A percentile compares a stretch with the other conserved stretches of the same genome.
Evolutionary conservation across 139 green algal genomes (phyloP).

Genomic region (Micractinium conductrix): DNA sequence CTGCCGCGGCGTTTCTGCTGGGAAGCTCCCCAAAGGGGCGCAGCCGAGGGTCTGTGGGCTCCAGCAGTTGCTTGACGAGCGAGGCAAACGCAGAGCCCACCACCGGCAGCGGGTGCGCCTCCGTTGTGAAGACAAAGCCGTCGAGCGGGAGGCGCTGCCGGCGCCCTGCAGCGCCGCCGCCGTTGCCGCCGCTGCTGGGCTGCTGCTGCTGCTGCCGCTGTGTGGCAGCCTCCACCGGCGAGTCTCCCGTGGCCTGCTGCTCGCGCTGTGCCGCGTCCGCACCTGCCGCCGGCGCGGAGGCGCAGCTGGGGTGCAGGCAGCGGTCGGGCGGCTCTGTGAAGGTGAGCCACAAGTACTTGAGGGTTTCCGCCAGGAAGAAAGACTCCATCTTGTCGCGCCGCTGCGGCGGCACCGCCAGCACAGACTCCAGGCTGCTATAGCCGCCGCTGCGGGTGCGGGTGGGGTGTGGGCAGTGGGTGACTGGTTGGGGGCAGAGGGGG

Average conservation of each 20-base stretch:
- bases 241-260: background rate
- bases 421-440: constrained; percentile 67
- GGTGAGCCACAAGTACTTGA: constrained; percentile 91
- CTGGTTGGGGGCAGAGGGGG: no score
- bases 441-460: constrained; percentile 52
- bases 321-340: constrained; percentile 71
- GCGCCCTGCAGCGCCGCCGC: no score
- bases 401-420: constrained; percentile 58
- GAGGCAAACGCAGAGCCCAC: constrained; percentile 49
- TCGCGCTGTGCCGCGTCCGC: background rate
- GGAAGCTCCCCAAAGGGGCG: background rate
- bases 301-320: constrained; percentile 44
- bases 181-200: background rate
- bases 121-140: constrained; percentile 90
- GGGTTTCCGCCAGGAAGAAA: constrained; percentile 88
- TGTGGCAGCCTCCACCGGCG: background rate
- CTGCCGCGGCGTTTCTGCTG: background rate
- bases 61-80: background rate
- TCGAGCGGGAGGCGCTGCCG: constrained; percentile 64
- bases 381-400: constrained; percentile 84
- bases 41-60: background rate
- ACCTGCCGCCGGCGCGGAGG: background rate
- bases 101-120: constrained; percentile 83
- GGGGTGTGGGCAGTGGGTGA: no score
- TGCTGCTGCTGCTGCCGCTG: background rate